Evolutionary conservation across 176 grass and related monocot genomes (phyloP), one percentile per base, ranked within the genome.

Genomic region (Themeda triandra): DNA sequence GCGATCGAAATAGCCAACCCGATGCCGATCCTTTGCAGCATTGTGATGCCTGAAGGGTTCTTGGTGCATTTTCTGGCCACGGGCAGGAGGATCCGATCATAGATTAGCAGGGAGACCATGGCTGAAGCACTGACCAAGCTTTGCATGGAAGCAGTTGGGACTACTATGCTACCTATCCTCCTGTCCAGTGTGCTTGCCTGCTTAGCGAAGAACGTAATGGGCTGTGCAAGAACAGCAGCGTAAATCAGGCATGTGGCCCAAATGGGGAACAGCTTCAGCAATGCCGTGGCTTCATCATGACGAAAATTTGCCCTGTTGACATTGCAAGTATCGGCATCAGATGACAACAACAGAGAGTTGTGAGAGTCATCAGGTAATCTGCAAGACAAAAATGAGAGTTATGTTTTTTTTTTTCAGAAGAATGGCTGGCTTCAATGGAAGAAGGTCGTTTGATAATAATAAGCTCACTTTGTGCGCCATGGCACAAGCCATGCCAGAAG

Each of bases 171-270:
- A 25, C 85, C 54, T n/a, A 92, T 53, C 21, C 83, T 63, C 23
- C 87, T 86, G 54, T 94, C 77, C 32, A 94, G 75, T 15, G 89
- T 83, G 62, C 46, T 62, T 12, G 74, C 82, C 66, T 92, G 80
- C 39, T 92, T 94, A 6, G 84, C 83, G 81, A 88, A 92, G 18
- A 94, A 83, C n/a, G 89, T 94, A 6, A 44, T 3, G 2, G 53
- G 58, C 30, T 88, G 84, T 1, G 90, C 40, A 9, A 45, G 49
- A 21, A 67, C 69, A 28, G 36, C 36, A 6, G 72, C 29, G 8
- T 85, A 89, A 49, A 88, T 65, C 19, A 94, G 60, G 82, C 82
- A 82, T 1, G 92, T 53, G 5, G 92, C 83, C 92, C 92, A 88
- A 42, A 93, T 93, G 5, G 85, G 82, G 5, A 93, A 80, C 63